Evolutionary conservation across 2,329 filamentous ascomycete species (phyloP).

Genomic region (Chaetomium globosum): DNA sequence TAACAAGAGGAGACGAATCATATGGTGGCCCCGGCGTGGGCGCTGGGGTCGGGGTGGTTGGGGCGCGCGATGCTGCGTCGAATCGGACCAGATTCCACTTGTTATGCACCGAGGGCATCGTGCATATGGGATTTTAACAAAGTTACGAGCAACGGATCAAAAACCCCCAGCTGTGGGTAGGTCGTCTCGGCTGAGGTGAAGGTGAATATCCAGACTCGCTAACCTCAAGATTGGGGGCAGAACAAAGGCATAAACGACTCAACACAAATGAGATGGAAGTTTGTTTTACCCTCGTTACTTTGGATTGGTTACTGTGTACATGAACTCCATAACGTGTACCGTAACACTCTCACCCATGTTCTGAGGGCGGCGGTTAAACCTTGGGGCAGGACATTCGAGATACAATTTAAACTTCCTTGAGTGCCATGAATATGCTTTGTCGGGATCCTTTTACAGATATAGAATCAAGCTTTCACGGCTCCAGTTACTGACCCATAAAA

Average conservation of each 20-base stretch:
- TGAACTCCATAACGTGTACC: background rate
- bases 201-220: background rate
- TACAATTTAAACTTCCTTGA: too few relatives aligned
- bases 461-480: background rate
- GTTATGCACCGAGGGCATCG: background rate
- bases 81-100: background rate
- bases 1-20: constrained; percentile 12
- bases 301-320: background rate
- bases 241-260: too few relatives aligned
- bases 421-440: too few relatives aligned
- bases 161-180: background rate
- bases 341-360: background rate
- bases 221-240: background rate
- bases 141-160: background rate
- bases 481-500: background rate
- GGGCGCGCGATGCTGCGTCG: background rate
- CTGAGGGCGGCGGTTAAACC: too few relatives aligned
- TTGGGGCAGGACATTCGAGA: too few relatives aligned
- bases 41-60: background rate
- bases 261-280: background rate
- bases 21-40: background rate
- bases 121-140: background rate
- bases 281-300: too few relatives aligned
- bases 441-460: background rate
- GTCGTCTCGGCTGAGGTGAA: background rate